These are phyloP conservation scores for Sclerotinia trifoliorum DNA, from an alignment of 2,329 filamentous ascomycete genomes.

Conservation along the genomic window DNA sequence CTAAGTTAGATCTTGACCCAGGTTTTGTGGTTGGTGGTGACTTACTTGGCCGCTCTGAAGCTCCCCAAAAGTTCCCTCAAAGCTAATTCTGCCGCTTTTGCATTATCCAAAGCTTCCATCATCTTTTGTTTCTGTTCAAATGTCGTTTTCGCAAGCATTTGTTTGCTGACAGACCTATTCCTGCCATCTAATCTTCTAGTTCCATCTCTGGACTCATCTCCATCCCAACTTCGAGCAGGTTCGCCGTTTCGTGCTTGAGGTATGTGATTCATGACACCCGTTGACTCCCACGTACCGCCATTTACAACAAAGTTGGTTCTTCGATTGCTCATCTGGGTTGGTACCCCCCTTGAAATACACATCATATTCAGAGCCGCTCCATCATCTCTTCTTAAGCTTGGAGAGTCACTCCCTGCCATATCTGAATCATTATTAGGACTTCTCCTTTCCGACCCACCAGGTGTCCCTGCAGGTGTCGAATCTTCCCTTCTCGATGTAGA, in stretches of 20 bases:
- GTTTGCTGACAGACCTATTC: constrained; percentile 48
- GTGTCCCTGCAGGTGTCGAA: constrained; percentile 58
- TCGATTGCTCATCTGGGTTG: constrained; percentile 32
- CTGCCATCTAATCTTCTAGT: constrained; percentile 38
- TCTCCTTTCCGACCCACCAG: constrained; percentile 43
- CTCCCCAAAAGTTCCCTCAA: constrained; percentile 79
- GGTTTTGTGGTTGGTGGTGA: constrained; percentile 23
- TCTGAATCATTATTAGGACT: constrained; percentile 39
- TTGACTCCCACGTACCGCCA: constrained; percentile 68
- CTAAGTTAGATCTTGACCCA: not conserved
- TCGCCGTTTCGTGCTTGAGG: constrained; percentile 52
- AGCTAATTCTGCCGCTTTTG: constrained; percentile 79
- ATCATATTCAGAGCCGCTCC: constrained; percentile 41
- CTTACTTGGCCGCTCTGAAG: constrained; percentile 78
- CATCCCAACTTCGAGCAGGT: constrained; percentile 41
- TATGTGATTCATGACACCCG: constrained; percentile 75
- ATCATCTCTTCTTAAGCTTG: constrained; percentile 41
- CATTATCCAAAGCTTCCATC: constrained; percentile 73
- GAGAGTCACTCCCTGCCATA: constrained; percentile 39
- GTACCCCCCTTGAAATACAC: not conserved
- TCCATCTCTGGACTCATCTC: constrained; percentile 40
- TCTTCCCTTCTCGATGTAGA: constrained; percentile 54
- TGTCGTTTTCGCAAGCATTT: constrained; percentile 51
- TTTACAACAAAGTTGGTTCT: constrained; percentile 37
- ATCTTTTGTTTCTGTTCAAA: constrained; percentile 63